Percentiles rank a stretch among this genome's conserved stretches.
These are phyloP conservation scores for Hericium coralloides DNA, from an alignment of 768 basidiomycete species.

Conservation along the genomic window DNA sequence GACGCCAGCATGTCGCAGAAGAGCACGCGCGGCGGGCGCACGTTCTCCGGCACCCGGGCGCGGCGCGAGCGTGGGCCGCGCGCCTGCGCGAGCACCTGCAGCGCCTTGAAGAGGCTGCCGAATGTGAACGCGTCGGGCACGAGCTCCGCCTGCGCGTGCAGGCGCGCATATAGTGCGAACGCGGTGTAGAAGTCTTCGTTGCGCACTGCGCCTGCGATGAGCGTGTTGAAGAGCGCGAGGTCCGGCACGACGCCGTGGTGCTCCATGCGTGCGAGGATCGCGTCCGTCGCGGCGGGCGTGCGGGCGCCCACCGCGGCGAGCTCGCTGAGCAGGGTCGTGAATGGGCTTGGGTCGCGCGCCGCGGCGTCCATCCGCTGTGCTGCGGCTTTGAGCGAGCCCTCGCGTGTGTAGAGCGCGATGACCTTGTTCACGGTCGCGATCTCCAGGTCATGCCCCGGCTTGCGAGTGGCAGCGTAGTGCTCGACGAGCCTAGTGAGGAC, in stretches of 20 bases:
- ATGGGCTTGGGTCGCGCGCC: constrained; percentile 21
- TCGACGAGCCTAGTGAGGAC: constrained; percentile 13
- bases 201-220: constrained; percentile 33
- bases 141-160: constrained; percentile 27
- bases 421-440: constrained; percentile 12
- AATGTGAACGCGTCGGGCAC: constrained; percentile 21
- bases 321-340: constrained; percentile 31
- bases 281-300: constrained; percentile 20
- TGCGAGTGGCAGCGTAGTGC: constrained; percentile 4
- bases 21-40: constrained; percentile 4
- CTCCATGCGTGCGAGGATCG: constrained; percentile 31
- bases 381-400: constrained; percentile 20
- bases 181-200: constrained; percentile 25
- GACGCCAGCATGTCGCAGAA: constrained; percentile 15
- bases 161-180: constrained; percentile 34
- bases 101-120: constrained; percentile 12
- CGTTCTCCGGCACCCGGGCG: background rate
- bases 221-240: constrained; percentile 36
- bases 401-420: constrained; percentile 22
- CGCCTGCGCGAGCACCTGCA: background rate
- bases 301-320: constrained; percentile 23
- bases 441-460: constrained; percentile 5
- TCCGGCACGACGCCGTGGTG: constrained; percentile 29
- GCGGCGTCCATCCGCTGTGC: constrained; percentile 21
- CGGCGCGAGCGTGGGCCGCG: background rate